These are phyloP conservation scores for Stachybotrys echinatus DNA, from an alignment of 2,329 filamentous ascomycete genomes.

Conservation along the genomic window DNA sequence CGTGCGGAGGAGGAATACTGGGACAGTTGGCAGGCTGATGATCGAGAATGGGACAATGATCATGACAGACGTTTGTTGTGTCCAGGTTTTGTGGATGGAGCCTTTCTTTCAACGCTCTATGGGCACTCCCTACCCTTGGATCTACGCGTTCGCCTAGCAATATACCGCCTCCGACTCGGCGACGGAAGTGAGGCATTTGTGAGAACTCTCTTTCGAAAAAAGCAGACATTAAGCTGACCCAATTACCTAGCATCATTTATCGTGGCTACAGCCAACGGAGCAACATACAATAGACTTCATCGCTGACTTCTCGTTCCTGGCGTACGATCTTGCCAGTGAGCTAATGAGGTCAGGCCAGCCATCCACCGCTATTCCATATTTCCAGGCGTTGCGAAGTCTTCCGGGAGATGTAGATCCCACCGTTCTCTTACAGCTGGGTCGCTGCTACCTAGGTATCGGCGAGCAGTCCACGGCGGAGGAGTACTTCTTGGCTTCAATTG, in stretches of 20 bases:
- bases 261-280: conserved; percentile 64
- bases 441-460: conserved; percentile 62
- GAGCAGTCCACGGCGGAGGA: conserved; percentile 67
- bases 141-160: conserved; percentile 74
- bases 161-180: conserved; percentile 72
- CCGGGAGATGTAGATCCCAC: conserved; percentile 45
- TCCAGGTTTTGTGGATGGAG: conserved; percentile 51
- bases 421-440: conserved; percentile 51
- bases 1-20: conserved; percentile 70
- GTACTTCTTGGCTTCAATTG: conserved; percentile 69
- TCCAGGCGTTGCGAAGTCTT: conserved; percentile 46
- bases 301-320: conserved; percentile 70
- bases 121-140: conserved; percentile 73
- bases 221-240: not conserved
- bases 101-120: conserved; percentile 55
- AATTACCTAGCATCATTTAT: conserved; percentile 55
- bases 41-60: conserved; percentile 82
- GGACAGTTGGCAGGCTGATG: conserved; percentile 67
- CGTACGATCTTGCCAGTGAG: conserved; percentile 58
- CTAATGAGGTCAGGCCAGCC: conserved; percentile 26
- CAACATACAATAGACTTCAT: conserved; percentile 38
- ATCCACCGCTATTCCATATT: conserved; percentile 46
- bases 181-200: conserved; percentile 70
- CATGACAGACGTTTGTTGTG: conserved; percentile 62
- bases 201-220: conserved; percentile 27